Percentiles rank a stretch among this genome's conserved stretches.
Conservation (phyloP, 2,329 filamentous ascomycete genomes). For the Paraphaeosphaeria minitans region DNA sequence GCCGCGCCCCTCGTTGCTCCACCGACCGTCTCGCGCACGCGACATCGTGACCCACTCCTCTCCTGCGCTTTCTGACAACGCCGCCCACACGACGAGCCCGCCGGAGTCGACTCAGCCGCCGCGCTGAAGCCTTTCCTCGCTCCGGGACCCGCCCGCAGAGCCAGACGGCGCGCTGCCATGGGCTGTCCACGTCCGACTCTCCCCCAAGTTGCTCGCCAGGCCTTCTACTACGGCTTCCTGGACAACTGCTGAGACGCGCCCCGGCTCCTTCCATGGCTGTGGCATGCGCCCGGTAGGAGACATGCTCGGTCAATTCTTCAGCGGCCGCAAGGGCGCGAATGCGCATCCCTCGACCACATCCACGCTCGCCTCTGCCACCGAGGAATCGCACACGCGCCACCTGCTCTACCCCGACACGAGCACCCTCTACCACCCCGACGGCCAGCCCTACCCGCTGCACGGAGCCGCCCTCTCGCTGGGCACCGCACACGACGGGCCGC, state of each 20-base stretch:
- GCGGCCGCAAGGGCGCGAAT: constrained; percentile 39
- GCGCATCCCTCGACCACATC: constrained; percentile 32
- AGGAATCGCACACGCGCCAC: constrained; percentile 49
- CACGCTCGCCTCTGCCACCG: constrained; percentile 45
- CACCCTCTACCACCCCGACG: constrained; percentile 43
- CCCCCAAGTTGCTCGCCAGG: constrained; percentile 27
- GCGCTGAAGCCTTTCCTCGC: constrained; percentile 8
- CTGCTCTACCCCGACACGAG: constrained; percentile 49
- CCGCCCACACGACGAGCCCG: constrained; percentile 3
- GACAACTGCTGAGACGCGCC: constrained; percentile 20
- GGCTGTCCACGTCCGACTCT: constrained; percentile 28
- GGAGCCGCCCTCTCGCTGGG: constrained; percentile 35
- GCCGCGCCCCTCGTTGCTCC: constrained; percentile 5
- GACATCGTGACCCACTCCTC: neutral
- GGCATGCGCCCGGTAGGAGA: constrained; percentile 24
- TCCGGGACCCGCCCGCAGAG: neutral
- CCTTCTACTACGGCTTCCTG: constrained; percentile 23
- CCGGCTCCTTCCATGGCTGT: constrained; percentile 12
- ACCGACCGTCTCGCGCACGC: constrained; percentile 9
- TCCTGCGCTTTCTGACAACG: constrained; percentile 18
- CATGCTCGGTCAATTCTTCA: constrained; percentile 51
- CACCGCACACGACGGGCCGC: constrained; percentile 43
- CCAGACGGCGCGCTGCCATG: constrained; percentile 29
- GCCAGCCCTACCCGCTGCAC: constrained; percentile 44
- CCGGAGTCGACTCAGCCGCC: constrained; percentile 1